A percentile compares a stretch with the other conserved stretches of the same genome.
phyloP scores from a whole-genome alignment of 805 yeast species.

The Metschnikowia dekortorum region DNA sequence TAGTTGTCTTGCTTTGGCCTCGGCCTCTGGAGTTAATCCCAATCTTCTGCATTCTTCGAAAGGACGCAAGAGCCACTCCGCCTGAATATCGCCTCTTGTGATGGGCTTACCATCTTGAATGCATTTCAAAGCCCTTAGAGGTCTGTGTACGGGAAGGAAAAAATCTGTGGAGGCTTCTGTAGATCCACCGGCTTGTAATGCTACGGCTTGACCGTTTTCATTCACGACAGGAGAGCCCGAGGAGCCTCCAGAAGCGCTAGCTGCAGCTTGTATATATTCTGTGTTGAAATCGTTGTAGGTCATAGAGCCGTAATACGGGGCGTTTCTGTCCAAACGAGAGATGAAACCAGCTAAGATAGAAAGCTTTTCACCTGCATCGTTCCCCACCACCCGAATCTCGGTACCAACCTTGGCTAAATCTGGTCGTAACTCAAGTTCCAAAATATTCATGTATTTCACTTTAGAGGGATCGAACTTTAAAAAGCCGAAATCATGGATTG shows the following conservation, averaged over 20 bases:
- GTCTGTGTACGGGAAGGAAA: constrained; percentile 81
- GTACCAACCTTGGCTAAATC: constrained; percentile 87
- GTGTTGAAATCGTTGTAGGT: constrained; percentile 92
- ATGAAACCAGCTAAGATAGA: constrained; percentile 86
- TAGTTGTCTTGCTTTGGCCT: constrained; percentile 56
- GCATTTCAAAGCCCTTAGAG: constrained; percentile 73
- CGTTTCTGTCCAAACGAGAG: constrained; percentile 82
- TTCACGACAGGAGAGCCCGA: constrained; percentile 96
- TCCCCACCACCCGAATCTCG: constrained; percentile 92
- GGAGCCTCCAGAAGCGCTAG: constrained; percentile 93
- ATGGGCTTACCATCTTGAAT: constrained; percentile 56
- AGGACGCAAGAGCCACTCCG: constrained; percentile 82
- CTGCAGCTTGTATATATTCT: constrained; percentile 93
- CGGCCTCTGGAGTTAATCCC: constrained; percentile 75
- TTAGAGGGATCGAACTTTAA: constrained; percentile 67
- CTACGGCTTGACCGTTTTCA: constrained; percentile 81
- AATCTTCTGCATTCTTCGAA: constrained; percentile 86
- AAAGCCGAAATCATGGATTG: constrained; percentile 93
- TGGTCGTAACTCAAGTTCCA: constrained; percentile 66
- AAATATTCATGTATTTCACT: constrained; percentile 70
- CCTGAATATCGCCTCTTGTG: constrained; percentile 89
- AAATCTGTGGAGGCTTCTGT: constrained; percentile 91
- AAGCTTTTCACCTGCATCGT: constrained; percentile 92
- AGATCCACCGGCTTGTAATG: constrained; percentile 92
- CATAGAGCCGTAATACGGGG: constrained; percentile 87